Evolutionary conservation across 2,329 filamentous ascomycete species (phyloP).

Genomic region (Hansfordia pulvinata): DNA sequence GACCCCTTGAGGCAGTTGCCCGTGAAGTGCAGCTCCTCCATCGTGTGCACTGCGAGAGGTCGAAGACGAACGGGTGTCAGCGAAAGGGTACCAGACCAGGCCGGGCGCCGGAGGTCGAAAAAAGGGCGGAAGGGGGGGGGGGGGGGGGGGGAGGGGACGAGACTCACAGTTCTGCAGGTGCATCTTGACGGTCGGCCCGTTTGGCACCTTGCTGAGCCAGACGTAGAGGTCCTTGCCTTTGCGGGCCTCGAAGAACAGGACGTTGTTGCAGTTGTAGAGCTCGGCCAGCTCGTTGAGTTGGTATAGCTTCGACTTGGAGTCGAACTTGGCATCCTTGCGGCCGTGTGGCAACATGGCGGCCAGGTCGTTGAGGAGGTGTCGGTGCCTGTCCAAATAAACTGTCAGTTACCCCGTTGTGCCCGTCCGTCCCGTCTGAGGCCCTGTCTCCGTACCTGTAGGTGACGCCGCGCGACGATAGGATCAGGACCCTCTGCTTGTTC

Average conservation of each 20-base stretch:
- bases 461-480: conserved; percentile 84
- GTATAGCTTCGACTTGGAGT: conserved; percentile 83
- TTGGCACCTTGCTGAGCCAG: conserved; percentile 86
- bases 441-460: conserved; percentile 55
- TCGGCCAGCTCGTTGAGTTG: conserved; percentile 64
- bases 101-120: not conserved
- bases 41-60: conserved; percentile 61
- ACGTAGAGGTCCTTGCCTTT: conserved; percentile 92
- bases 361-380: conserved; percentile 84
- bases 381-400: conserved; percentile 46
- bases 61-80: too few species aligned
- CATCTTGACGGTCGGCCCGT: conserved; percentile 55
- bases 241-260: conserved; percentile 87
- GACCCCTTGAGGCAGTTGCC: conserved; percentile 95
- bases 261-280: conserved; percentile 86
- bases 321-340: conserved; percentile 90
- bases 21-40: conserved; percentile 92
- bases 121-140: not conserved
- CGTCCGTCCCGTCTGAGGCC: not conserved
- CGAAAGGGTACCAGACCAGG: not conserved
- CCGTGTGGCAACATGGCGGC: conserved; percentile 80
- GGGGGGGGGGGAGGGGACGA: too few species aligned
- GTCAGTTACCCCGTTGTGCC: too few species aligned
- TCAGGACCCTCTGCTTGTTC: conserved; percentile 68
- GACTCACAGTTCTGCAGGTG: conserved; percentile 64